Evolutionary conservation across 805 yeast genomes (phyloP).

Genomic region (Sporopachydermia quercuum): DNA sequence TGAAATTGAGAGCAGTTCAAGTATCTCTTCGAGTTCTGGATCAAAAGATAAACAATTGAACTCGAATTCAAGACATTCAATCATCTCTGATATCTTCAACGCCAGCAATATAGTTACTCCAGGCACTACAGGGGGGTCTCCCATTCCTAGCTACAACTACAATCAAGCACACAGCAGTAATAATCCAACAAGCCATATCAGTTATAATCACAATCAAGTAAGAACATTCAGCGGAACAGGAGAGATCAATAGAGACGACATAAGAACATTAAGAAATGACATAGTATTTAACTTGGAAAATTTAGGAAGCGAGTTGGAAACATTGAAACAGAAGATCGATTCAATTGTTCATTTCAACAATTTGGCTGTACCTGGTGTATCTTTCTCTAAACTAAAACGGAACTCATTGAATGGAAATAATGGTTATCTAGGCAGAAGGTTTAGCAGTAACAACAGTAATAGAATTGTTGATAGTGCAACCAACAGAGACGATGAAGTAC

Average conservation of each 20-base stretch:
- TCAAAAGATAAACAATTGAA: neutral
- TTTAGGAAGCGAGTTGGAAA: neutral
- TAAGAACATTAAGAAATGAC: neutral
- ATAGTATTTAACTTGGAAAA: neutral
- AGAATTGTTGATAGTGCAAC: neutral
- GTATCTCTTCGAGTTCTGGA: constrained; percentile 31
- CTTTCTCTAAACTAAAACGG: neutral
- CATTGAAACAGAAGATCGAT: neutral
- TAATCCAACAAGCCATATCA: no score
- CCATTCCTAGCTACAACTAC: no score
- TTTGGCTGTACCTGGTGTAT: neutral
- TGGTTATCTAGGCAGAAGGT: neutral
- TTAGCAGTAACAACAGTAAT: neutral
- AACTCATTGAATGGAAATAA: neutral
- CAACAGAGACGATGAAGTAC: no score
- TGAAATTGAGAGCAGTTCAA: constrained; percentile 25
- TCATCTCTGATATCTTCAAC: neutral
- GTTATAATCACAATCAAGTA: no score
- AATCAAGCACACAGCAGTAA: no score
- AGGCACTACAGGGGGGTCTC: neutral
- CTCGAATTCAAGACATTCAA: neutral
- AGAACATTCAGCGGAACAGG: neutral
- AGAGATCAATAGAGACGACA: neutral
- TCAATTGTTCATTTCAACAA: neutral
- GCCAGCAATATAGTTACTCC: neutral